Base-by-base conservation (phyloP, 345 rosid species). In the Cardamine chenopodiifolia region DNA sequence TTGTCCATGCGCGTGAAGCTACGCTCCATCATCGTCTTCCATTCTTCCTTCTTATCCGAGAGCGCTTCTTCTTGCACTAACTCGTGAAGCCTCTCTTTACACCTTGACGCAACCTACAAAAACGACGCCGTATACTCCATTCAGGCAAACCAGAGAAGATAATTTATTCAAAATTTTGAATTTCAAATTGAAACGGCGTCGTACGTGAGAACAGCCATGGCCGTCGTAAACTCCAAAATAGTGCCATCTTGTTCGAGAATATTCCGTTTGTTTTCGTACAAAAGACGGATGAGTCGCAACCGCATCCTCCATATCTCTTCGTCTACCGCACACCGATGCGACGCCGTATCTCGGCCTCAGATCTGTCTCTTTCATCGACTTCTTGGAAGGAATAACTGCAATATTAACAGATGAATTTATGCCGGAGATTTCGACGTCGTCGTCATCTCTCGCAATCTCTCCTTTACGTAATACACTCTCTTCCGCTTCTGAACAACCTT, bases 301-400 rank as follows among this genome's bases (percentile, higher is more conserved):
- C 7, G 94, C 84, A 63, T 93, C 98, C 65, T 93, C 98, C 97
- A 93, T 93, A 25, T 88, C 96, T 78, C 96, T 81, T 54, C 97
- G 81, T 62, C 96, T 80, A 7, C 98, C 98, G 57, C 97, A 89
- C 3, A 89, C 90, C 0, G 94, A 90, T 28, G 96, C 76, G 37
- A 80, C 78, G 23, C 98, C 98, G 78, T 76, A 90, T 75, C 83
- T 88, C 2, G 90, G 93, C 32, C 71, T 50, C 34, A 13, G 45
- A 31, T 74, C 77, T 13, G 69, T 42, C 19, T 10, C 49, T 44
- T 12, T 66, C 22, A 19, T 75, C 56, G 72, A 64, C 35, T 39
- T 65, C 26, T 32, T 64, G 2, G 13, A 14, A 5, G 80, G 67
- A 45, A 25, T 37, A 19, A 65, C 62, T 11, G 23, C 44, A 39